These are phyloP conservation scores for Kwoniella bestiolae DNA, from an alignment of 768 basidiomycete genomes.

Conservation along the genomic window DNA sequence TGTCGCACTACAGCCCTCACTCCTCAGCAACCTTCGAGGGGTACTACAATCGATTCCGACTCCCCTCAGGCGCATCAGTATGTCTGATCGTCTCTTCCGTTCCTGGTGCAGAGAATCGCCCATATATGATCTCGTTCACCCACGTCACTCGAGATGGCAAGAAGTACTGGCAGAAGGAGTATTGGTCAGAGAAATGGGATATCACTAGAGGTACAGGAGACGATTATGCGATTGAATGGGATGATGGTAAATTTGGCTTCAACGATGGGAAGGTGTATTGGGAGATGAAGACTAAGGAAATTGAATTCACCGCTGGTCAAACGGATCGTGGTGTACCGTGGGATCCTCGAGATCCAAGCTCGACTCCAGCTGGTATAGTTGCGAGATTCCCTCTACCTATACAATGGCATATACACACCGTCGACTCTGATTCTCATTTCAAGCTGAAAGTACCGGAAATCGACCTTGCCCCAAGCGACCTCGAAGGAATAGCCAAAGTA, in stretches of 20 bases:
- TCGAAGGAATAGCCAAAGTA: slow-evolving; percentile 22
- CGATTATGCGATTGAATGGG: slow-evolving; percentile 33
- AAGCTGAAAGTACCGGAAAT: slow-evolving; percentile 7
- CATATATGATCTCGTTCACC: slow-evolving; percentile 37
- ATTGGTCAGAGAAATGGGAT: slow-evolving; percentile 28
- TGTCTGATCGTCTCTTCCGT: slow-evolving; percentile 44
- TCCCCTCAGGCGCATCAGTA: slow-evolving; percentile 42
- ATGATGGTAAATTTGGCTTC: slow-evolving; percentile 30
- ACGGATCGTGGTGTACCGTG: slow-evolving; percentile 27
- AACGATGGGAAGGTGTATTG: slow-evolving; percentile 20
- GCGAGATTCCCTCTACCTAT: slow-evolving; percentile 38
- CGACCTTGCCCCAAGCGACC: slow-evolving; percentile 1
- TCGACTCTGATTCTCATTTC: slow-evolving; percentile 27
- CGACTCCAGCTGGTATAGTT: slow-evolving; percentile 40
- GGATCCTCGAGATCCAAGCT: slow-evolving; percentile 22
- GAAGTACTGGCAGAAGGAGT: slow-evolving; percentile 25
- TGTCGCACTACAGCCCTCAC: slow-evolving; percentile 39
- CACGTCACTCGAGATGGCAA: slow-evolving; percentile 26
- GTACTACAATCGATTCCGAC: slow-evolving; percentile 42
- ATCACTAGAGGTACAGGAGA: background rate
- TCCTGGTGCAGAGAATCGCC: slow-evolving; percentile 16
- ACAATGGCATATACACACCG: slow-evolving; percentile 48
- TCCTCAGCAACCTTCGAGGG: slow-evolving; percentile 36
- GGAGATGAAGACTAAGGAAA: slow-evolving; percentile 18
- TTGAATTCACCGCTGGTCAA: slow-evolving; percentile 13